phyloP scores from a whole-genome alignment of 1,284 basidiomycete species.

The Cutaneotrichosporon cyanovorans region DNA sequence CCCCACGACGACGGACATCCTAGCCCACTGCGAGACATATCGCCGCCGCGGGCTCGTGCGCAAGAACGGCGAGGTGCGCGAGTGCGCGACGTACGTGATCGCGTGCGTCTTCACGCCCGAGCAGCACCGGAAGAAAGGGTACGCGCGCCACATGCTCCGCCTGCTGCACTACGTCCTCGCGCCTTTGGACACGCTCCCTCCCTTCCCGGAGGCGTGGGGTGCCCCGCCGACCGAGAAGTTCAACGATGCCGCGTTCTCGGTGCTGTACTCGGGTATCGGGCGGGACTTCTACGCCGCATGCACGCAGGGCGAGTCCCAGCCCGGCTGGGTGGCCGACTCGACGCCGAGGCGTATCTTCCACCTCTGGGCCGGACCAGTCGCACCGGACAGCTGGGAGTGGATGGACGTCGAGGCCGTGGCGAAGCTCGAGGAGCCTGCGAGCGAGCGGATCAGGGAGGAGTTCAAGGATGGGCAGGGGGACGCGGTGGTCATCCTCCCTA shows the following conservation, averaged over 20 bases:
- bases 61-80: not conserved
- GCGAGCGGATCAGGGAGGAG: not conserved
- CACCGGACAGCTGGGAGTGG: not conserved
- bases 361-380: not conserved
- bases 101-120: slow-evolving; percentile 29
- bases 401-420: not conserved
- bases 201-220: slow-evolving; percentile 25
- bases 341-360: not conserved
- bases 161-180: slow-evolving; percentile 30
- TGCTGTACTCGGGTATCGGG: slow-evolving; percentile 34
- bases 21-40: slow-evolving; percentile 6
- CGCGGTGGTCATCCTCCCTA: slow-evolving; percentile 3
- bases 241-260: slow-evolving; percentile 19
- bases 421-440: not conserved
- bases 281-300: slow-evolving; percentile 26
- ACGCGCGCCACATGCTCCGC: slow-evolving; percentile 29
- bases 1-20: slow-evolving; percentile 1
- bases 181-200: slow-evolving; percentile 11
- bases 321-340: slow-evolving; percentile 4
- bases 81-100: slow-evolving; percentile 24
- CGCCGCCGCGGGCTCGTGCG: not conserved
- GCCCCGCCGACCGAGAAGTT: slow-evolving; percentile 12
- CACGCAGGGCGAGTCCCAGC: slow-evolving; percentile 6
- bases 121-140: slow-evolving; percentile 26
- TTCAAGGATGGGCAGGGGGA: not conserved